A percentile compares a stretch with the other conserved stretches of the same genome.
phyloP scores from a whole-genome alignment of 2,329 filamentous ascomycete genomes.

The Fusarium nelsonii region DNA sequence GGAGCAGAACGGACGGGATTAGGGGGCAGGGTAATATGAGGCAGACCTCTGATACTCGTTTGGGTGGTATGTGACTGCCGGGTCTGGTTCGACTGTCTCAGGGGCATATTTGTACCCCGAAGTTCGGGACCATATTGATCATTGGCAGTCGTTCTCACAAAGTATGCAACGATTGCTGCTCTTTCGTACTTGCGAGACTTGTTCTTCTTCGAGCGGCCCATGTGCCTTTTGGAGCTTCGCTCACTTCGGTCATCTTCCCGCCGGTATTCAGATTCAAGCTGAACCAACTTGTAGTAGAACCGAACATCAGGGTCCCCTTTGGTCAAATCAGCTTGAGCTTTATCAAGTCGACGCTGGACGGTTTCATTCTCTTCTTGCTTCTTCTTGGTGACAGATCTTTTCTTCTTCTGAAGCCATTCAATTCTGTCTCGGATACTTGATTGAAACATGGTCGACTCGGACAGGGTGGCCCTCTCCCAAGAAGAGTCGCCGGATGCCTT shows the following conservation, averaged over 20 bases:
- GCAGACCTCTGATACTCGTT: not conserved
- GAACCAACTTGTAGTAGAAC: slow-evolving; percentile 58
- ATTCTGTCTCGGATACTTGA: slow-evolving; percentile 55
- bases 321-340: slow-evolving; percentile 53
- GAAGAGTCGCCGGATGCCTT: slow-evolving; percentile 50
- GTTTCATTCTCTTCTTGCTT: slow-evolving; percentile 52
- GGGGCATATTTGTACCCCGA: slow-evolving; percentile 41
- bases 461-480: slow-evolving; percentile 57
- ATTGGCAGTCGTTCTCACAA: slow-evolving; percentile 55
- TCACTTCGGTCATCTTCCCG: slow-evolving; percentile 37
- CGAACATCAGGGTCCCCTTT: slow-evolving; percentile 53
- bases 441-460: slow-evolving; percentile 54
- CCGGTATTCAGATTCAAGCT: slow-evolving; percentile 57
- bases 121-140: slow-evolving; percentile 50
- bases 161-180: slow-evolving; percentile 60
- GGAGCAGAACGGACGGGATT: not conserved
- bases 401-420: slow-evolving; percentile 52
- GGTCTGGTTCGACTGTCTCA: slow-evolving; percentile 2
- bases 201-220: slow-evolving; percentile 20
- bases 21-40: slow-evolving; percentile 11
- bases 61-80: slow-evolving; percentile 11
- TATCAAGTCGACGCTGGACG: slow-evolving; percentile 60
- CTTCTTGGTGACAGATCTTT: slow-evolving; percentile 54
- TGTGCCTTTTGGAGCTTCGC: slow-evolving; percentile 40
- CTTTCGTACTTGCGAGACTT: slow-evolving; percentile 54